Conservation (phyloP, 345 rosid species). For the Aurinia saxatilis region DNA sequence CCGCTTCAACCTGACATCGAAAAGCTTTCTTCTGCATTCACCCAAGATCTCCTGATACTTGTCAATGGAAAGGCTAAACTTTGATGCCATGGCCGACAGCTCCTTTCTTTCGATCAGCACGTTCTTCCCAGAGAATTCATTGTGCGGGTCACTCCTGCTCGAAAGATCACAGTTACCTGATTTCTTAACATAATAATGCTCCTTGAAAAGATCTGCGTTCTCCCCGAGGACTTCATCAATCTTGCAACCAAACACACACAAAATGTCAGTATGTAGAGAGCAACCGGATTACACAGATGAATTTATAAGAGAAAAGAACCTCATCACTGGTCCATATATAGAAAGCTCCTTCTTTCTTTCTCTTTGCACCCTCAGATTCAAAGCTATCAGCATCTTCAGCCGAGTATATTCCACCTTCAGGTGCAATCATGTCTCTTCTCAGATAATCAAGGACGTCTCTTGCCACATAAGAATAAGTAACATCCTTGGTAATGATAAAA, state of each 20-base stretch:
- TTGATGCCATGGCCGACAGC: conserved; percentile 51
- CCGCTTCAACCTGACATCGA: conserved; percentile 52
- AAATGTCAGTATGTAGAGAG: background rate
- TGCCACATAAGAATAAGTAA: conserved; percentile 47
- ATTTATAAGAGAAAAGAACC: conserved; percentile 33
- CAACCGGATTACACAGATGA: background rate
- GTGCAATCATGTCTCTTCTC: conserved; percentile 87
- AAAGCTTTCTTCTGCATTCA: conserved; percentile 67
- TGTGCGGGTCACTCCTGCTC: conserved; percentile 76
- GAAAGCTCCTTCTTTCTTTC: conserved; percentile 88
- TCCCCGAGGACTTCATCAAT: conserved; percentile 72
- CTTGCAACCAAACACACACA: conserved; percentile 29
- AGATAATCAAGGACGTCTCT: conserved; percentile 80
- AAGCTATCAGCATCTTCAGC: conserved; percentile 97
- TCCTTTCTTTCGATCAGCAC: conserved; percentile 79
- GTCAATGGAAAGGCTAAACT: conserved; percentile 45
- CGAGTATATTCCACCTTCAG: conserved; percentile 75
- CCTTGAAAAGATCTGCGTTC: conserved; percentile 66
- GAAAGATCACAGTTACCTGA: conserved; percentile 88
- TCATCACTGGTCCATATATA: conserved; percentile 74
- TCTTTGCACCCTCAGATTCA: conserved; percentile 46
- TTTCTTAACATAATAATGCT: conserved; percentile 69
- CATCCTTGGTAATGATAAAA: conserved; percentile 60
- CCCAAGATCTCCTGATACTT: conserved; percentile 71
- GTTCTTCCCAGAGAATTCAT: conserved; percentile 72